These are phyloP conservation scores for Neotropicomus parvogracilis DNA, from an alignment of 1,284 basidiomycete genomes.

Conservation along the genomic window DNA sequence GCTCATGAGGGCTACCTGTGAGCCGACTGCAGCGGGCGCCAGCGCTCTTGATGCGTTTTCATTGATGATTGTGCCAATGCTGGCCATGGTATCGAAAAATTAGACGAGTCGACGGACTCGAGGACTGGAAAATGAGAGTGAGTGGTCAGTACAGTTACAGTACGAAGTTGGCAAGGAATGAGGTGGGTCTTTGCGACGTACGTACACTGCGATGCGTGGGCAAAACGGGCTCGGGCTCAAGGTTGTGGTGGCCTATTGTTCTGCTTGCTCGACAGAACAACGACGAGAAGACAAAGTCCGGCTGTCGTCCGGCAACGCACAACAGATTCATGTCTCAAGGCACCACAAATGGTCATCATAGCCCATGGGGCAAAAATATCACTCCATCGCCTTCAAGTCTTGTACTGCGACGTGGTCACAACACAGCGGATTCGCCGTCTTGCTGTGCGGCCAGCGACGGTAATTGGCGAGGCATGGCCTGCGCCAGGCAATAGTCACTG, in stretches of 20 bases:
- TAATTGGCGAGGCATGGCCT: too few species aligned
- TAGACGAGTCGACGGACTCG: conserved; percentile 19
- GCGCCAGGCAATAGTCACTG: too few species aligned
- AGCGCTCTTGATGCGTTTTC: conserved; percentile 50
- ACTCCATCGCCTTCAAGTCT: too few species aligned
- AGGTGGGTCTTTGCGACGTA: too few species aligned
- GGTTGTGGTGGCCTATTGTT: neutral
- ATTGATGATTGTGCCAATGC: conserved; percentile 43
- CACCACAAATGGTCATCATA: neutral
- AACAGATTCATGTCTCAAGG: neutral
- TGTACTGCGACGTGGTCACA: too few species aligned
- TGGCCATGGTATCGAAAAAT: conserved; percentile 33
- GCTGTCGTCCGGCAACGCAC: neutral
- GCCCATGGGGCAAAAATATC: neutral
- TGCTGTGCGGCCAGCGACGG: too few species aligned
- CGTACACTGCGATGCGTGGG: conserved; percentile 7
- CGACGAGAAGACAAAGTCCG: neutral
- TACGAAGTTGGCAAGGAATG: neutral
- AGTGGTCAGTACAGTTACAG: conserved; percentile 9
- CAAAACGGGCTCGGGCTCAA: too few species aligned
- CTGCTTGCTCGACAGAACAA: neutral
- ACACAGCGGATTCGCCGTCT: too few species aligned
- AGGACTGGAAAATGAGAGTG: conserved; percentile 22
- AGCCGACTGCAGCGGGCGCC: conserved; percentile 79
- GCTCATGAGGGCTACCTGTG: conserved; percentile 75